These are phyloP conservation scores for Metschnikowia anglica DNA, from an alignment of 805 yeast genomes.

Conservation along the genomic window DNA sequence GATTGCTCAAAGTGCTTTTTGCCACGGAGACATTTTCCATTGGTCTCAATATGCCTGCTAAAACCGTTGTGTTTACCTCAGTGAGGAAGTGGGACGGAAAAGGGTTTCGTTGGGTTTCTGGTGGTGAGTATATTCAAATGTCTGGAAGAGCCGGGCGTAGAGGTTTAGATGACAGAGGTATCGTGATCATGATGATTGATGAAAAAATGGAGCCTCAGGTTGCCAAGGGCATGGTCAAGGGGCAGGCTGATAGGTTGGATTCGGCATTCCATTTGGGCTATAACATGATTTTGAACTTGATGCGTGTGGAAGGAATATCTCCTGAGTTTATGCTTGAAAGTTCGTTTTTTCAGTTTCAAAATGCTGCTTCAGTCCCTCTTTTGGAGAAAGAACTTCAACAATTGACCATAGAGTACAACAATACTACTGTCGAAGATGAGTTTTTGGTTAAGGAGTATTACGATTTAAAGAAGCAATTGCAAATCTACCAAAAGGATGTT, in stretches of 20 bases:
- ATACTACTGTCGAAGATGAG: conserved; percentile 69
- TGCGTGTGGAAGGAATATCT: conserved; percentile 97
- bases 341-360: conserved; percentile 94
- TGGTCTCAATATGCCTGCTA: conserved; percentile 99
- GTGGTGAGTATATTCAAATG: conserved; percentile 99
- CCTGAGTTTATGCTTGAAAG: conserved; percentile 96
- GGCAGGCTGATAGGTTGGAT: conserved; percentile 95
- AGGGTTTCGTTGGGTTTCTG: conserved; percentile 98
- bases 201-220: conserved; percentile 99
- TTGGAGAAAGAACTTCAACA: conserved; percentile 67
- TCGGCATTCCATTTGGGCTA: conserved; percentile 97
- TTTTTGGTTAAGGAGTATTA: conserved; percentile 74
- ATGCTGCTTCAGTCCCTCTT: conserved; percentile 83
- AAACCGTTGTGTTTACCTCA: conserved; percentile 95
- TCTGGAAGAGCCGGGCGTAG: conserved; percentile 99
- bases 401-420: conserved; percentile 48
- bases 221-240: conserved; percentile 99
- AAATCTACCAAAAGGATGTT: conserved; percentile 69
- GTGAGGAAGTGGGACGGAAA: conserved; percentile 98
- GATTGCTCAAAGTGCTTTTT: conserved; percentile 87
- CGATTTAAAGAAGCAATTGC: conserved; percentile 72
- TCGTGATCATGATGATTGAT: conserved; percentile 98
- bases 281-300: conserved; percentile 91
- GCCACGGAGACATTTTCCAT: conserved; percentile 98
- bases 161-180: conserved; percentile 98